Conservation (phyloP, 352 stramenopile species). For the Pythium phragmitis region DNA sequence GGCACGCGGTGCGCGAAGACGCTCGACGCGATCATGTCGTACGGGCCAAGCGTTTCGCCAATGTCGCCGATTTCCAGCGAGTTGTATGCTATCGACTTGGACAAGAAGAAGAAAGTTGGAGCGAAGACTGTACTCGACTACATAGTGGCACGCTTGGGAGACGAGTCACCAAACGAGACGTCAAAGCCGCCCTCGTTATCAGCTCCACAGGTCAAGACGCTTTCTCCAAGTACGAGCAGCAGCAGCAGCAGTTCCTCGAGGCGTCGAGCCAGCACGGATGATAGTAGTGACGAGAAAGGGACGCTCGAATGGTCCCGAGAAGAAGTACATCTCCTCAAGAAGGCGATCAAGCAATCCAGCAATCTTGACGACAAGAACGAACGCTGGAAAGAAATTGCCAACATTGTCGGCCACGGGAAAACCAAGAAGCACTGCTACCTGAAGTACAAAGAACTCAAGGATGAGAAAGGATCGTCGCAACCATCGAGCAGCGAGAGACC, state of each 20-base stretch:
- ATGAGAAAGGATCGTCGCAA: slow-evolving; percentile 42
- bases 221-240: slow-evolving; percentile 2
- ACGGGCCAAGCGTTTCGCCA: slow-evolving; percentile 17
- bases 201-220: background rate
- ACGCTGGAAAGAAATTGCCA: slow-evolving; percentile 68
- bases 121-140: slow-evolving; percentile 44
- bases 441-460: slow-evolving; percentile 84
- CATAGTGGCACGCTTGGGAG: slow-evolving; percentile 32
- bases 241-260: slow-evolving; percentile 13
- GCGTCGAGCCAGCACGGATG: slow-evolving; percentile 3
- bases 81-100: slow-evolving; percentile 50
- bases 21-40: slow-evolving; percentile 54
- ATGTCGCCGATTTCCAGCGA: slow-evolving; percentile 41
- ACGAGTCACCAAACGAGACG: background rate
- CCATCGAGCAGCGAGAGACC: slow-evolving; percentile 5
- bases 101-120: slow-evolving; percentile 41
- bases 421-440: slow-evolving; percentile 83
- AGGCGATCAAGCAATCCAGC: slow-evolving; percentile 70
- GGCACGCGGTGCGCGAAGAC: slow-evolving; percentile 50
- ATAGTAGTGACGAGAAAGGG: slow-evolving; percentile 30
- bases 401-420: slow-evolving; percentile 54
- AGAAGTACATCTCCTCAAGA: slow-evolving; percentile 57
- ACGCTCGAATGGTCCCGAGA: slow-evolving; percentile 48
- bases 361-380: slow-evolving; percentile 64
- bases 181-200: background rate